These are phyloP conservation scores for Aaosphaeria pasadenensis DNA, from an alignment of 2,329 filamentous ascomycete genomes.

Conservation along the genomic window DNA sequence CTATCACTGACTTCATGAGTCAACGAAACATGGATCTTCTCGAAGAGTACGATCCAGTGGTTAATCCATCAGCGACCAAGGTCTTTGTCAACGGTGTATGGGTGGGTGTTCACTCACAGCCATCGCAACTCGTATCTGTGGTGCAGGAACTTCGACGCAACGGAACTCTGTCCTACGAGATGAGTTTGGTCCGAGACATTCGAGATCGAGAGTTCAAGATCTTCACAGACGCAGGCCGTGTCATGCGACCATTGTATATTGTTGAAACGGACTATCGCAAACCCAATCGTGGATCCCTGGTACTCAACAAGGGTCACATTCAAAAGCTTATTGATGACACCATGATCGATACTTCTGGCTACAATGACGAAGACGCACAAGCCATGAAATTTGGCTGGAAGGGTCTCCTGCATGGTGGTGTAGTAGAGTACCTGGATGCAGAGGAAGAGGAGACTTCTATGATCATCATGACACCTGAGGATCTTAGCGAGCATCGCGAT, in stretches of 20 bases:
- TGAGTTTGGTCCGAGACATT: slow-evolving; percentile 93
- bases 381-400: slow-evolving; percentile 78
- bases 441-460: slow-evolving; percentile 98
- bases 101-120: slow-evolving; percentile 92
- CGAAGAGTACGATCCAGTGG: slow-evolving; percentile 72
- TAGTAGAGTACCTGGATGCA: slow-evolving; percentile 93
- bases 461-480: slow-evolving; percentile 99
- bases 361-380: slow-evolving; percentile 57
- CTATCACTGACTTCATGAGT: slow-evolving; percentile 93
- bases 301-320: slow-evolving; percentile 83
- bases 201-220: slow-evolving; percentile 98
- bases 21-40: slow-evolving; percentile 93
- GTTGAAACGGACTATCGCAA: slow-evolving; percentile 82
- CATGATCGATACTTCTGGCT: slow-evolving; percentile 57
- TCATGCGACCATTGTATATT: slow-evolving; percentile 90
- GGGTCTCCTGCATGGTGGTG: slow-evolving; percentile 76
- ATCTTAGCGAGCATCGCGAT: slow-evolving; percentile 64
- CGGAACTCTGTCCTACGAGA: slow-evolving; percentile 83
- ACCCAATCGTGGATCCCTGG: slow-evolving; percentile 70
- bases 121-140: slow-evolving; percentile 76
- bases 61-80: slow-evolving; percentile 89
- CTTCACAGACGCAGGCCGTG: slow-evolving; percentile 93
- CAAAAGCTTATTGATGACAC: slow-evolving; percentile 71
- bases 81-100: slow-evolving; percentile 98
- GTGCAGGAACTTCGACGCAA: slow-evolving; percentile 76